A percentile compares a stretch with the other conserved stretches of the same genome.
These are phyloP conservation scores for Trichopus zeylanicus DNA, from an alignment of 116 monocot species.

Conservation along the genomic window DNA sequence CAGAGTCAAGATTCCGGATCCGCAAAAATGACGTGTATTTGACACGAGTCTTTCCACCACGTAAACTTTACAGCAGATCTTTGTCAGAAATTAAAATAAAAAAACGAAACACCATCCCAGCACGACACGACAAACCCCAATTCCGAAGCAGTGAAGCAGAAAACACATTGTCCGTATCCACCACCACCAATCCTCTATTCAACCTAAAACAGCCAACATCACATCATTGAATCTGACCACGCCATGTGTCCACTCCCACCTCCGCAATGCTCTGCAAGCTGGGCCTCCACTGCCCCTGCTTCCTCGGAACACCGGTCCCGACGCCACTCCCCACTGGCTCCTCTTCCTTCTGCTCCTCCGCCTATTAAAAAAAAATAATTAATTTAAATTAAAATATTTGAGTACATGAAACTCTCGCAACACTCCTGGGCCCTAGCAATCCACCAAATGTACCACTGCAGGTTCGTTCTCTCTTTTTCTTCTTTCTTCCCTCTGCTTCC, in stretches of 20 bases:
- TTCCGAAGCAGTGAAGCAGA: too few relatives aligned
- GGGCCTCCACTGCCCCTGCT: slow-evolving; percentile 5
- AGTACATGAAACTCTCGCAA: neutral
- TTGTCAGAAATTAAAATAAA: too few relatives aligned
- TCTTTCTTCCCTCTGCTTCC: slow-evolving; percentile 2
- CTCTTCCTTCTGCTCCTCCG: neutral
- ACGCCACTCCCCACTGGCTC: neutral
- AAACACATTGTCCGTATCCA: too few relatives aligned
- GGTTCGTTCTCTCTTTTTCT: neutral
- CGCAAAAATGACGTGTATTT: too few relatives aligned
- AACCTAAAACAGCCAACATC: too few relatives aligned
- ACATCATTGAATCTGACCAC: too few relatives aligned
- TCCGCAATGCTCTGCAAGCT: slow-evolving; percentile 6
- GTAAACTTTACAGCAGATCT: too few relatives aligned
- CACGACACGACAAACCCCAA: too few relatives aligned
- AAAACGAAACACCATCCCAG: too few relatives aligned
- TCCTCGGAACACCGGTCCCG: neutral
- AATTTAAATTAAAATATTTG: neutral
- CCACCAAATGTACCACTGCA: neutral
- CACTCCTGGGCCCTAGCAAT: neutral
- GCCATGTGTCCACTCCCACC: slow-evolving; percentile 1
- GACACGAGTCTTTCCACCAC: too few relatives aligned
- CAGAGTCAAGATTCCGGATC: too few relatives aligned
- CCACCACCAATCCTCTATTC: too few relatives aligned
- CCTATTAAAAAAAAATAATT: neutral